These are phyloP conservation scores for Rhizopus arrhizus DNA, from an alignment of 371 early-diverging fungal species.

Conservation along the genomic window DNA sequence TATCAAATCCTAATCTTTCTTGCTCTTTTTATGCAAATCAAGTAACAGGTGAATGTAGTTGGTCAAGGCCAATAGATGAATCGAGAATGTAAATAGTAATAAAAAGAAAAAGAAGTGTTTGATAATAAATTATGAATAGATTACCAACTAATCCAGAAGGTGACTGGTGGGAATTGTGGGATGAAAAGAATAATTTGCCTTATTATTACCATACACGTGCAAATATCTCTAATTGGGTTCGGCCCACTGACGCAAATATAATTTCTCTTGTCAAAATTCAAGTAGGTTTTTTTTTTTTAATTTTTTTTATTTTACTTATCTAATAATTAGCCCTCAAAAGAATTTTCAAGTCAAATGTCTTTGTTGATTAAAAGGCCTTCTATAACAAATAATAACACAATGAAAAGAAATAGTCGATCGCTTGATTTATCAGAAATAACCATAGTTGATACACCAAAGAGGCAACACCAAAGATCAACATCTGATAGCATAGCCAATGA, in stretches of 20 bases:
- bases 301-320: constrained; percentile 2
- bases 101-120: neutral
- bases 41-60: constrained; percentile 15
- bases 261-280: constrained; percentile 78
- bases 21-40: constrained; percentile 19
- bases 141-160: constrained; percentile 56
- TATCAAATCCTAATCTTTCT: constrained; percentile 16
- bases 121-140: constrained; percentile 22
- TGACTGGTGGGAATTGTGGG: constrained; percentile 96
- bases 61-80: constrained; percentile 6
- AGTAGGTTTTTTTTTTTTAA: constrained; percentile 32
- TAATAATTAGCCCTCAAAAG: constrained; percentile 13
- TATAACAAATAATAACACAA: constrained; percentile 10
- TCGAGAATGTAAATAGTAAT: neutral
- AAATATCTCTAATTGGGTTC: constrained; percentile 83
- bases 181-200: constrained; percentile 76
- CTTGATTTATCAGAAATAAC: constrained; percentile 30
- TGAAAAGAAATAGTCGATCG: constrained; percentile 42
- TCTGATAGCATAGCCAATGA: constrained; percentile 23
- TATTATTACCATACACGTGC: constrained; percentile 91
- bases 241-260: constrained; percentile 73
- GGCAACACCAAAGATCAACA: constrained; percentile 28
- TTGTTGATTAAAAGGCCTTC: constrained; percentile 23
- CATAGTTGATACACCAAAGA: neutral
- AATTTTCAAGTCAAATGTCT: constrained; percentile 29